Base-by-base conservation (phyloP, 2,329 filamentous ascomycete species). In the Cladosporium velox region DNA sequence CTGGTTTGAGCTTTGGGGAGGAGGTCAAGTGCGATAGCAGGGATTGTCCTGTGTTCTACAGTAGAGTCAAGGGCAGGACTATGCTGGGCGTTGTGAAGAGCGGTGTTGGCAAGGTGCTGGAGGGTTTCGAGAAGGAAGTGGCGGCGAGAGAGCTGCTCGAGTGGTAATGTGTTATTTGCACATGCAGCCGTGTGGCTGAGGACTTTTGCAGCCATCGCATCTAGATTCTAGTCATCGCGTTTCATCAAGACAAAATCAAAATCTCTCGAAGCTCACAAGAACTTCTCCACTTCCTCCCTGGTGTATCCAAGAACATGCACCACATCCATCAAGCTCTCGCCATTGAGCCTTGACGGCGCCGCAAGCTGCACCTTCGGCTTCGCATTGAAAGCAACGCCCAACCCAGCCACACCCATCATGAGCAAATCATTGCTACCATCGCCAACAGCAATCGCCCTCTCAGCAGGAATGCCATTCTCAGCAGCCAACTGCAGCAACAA, bases 41-140 rank as follows among this genome's bases (percentile, higher is more conserved):
- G 76, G 94, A 97, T 78, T 99, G 95, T 75, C 91, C 93, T 0
- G 92, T 97, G 0, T 98, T 96, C 72, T 98, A 96, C 79, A 89
- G 89, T 35, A 80, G 92, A 15, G 84, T 87, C 63, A 90, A 88
- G 76, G 88, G 91, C 74, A 77, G 77, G 26, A 83, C 84, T 11
- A 82, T 77, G 59, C 63, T 82, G 59, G 73, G 75, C 54, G 79
- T 73, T 44, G 78, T 79, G 67, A 77, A 68, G 64, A 75, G 71
- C 44, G 73, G 79, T 35, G 71, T 80, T 6, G 79, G 78, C 51
- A 79, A 76, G 34, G 80, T 83, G 5, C 72, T 85, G 51, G 76
- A 76, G 67, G 75, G 74, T 52, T 70, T 85, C 51, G 77, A 80
- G 64, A 74, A 70, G 49, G 70, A 78, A 57, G 73, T 59, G 12